These are phyloP conservation scores for Magnolia sinica DNA, from an alignment of 164 flowering plant genomes.

Conservation along the genomic window DNA sequence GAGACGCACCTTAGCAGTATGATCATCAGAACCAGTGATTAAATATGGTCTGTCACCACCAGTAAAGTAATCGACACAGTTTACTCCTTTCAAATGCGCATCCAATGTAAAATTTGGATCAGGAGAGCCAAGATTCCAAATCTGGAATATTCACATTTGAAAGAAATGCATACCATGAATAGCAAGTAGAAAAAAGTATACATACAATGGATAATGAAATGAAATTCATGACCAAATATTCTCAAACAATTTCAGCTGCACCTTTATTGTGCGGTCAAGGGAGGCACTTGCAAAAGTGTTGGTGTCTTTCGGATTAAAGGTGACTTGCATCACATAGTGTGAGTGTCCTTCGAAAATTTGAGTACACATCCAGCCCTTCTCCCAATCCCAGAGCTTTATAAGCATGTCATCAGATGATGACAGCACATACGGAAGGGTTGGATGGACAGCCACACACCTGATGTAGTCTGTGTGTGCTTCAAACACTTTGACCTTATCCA, in stretches of 20 bases:
- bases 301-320: constrained; percentile 93
- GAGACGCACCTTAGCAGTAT: constrained; percentile 77
- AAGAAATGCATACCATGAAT: neutral
- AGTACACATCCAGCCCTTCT: constrained; percentile 84
- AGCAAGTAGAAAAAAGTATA: neutral
- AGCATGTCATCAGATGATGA: constrained; percentile 97
- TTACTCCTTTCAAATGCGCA: constrained; percentile 92
- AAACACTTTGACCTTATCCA: constrained; percentile 90
- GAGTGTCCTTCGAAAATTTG: constrained; percentile 96
- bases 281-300: constrained; percentile 97
- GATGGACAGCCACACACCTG: constrained; percentile 88
- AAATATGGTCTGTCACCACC: constrained; percentile 89
- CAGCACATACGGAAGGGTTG: constrained; percentile 80
- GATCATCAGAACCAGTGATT: constrained; percentile 96
- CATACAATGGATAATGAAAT: neutral
- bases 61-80: constrained; percentile 90
- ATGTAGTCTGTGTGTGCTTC: constrained; percentile 94
- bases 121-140: constrained; percentile 95
- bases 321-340: constrained; percentile 97
- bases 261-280: constrained; percentile 96
- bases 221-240: neutral
- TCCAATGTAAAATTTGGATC: constrained; percentile 89
- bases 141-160: constrained; percentile 33
- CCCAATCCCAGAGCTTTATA: constrained; percentile 98
- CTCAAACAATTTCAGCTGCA: constrained; percentile 17